These are phyloP conservation scores for Leersia perrieri DNA, from an alignment of 176 grass and related monocot species.

Conservation along the genomic window DNA sequence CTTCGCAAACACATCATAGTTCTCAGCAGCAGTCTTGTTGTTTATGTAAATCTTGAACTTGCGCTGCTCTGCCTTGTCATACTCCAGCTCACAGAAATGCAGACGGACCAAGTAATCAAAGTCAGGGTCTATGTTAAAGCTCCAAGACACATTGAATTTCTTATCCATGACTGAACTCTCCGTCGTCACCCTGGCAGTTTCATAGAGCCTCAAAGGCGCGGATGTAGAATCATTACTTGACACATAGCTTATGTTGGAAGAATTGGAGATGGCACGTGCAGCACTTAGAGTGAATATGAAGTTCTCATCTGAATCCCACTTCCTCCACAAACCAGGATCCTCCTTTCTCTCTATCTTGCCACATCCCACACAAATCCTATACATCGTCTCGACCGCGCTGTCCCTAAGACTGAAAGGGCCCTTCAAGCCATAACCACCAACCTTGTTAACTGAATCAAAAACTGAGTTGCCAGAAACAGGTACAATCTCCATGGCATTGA, in stretches of 20 bases:
- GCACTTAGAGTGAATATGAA: conserved; percentile 79
- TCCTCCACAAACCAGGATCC: conserved; percentile 64
- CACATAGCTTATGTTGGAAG: conserved; percentile 73
- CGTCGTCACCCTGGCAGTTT: conserved; percentile 67
- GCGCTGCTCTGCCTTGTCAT: conserved; percentile 56
- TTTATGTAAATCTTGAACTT: conserved; percentile 97
- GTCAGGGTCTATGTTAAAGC: conserved; percentile 67
- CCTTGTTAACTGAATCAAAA: conserved; percentile 62
- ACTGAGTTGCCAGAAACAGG: conserved; percentile 44
- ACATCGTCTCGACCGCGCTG: conserved; percentile 79
- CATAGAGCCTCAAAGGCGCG: conserved; percentile 76
- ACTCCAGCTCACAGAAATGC: conserved; percentile 92
- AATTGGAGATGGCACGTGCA: conserved; percentile 53
- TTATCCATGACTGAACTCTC: conserved; percentile 71
- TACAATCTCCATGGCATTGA: conserved; percentile 87
- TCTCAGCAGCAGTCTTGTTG: conserved; percentile 80
- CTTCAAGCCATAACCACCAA: conserved; percentile 49
- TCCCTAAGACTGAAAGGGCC: conserved; percentile 42
- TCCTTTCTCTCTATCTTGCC: conserved; percentile 38
- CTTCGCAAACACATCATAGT: conserved; percentile 73
- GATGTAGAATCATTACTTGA: conserved; percentile 46
- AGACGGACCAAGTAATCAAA: conserved; percentile 88
- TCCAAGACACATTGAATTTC: conserved; percentile 88
- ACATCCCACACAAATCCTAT: conserved; percentile 80
- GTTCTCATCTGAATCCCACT: conserved; percentile 71